Evolutionary conservation across 192 early-diverging fungal genomes (phyloP).

Genomic region (Backusella liffmaniae): DNA sequence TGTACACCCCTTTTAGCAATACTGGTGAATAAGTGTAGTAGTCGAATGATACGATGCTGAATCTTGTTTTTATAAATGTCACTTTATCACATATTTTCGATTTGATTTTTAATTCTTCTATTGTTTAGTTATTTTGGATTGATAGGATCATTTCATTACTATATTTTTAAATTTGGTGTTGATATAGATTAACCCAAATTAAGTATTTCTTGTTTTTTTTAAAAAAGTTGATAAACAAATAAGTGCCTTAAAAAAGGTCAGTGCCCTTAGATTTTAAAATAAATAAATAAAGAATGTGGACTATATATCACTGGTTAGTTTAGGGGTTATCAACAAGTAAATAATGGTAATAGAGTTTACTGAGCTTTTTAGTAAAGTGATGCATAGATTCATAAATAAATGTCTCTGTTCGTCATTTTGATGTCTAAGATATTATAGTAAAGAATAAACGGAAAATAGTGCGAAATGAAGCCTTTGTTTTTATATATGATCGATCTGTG

Average conservation of each 20-base stretch:
- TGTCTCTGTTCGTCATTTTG: too few species aligned
- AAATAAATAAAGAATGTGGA: slow-evolving; percentile 4
- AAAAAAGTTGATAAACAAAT: background rate
- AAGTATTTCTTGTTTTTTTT: background rate
- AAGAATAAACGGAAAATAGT: too few species aligned
- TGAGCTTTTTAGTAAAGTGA: background rate
- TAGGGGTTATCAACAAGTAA: background rate
- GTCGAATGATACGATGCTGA: background rate
- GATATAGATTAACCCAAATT: background rate
- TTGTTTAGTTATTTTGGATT: background rate
- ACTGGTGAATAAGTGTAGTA: background rate
- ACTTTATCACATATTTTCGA: background rate
- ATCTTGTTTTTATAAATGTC: background rate
- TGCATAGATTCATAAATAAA: background rate
- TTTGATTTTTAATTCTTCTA: background rate
- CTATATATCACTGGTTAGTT: background rate
- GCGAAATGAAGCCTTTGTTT: background rate
- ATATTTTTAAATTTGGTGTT: background rate
- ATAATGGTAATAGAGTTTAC: background rate
- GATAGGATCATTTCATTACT: background rate
- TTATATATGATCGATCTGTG: background rate
- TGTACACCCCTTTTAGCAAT: background rate
- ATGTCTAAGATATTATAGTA: too few species aligned
- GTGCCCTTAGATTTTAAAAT: background rate
- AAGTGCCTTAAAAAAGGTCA: slow-evolving; percentile 1